phyloP scores from a whole-genome alignment of 2,329 filamentous ascomycete genomes.

The Grosmannia clavigera region DNA sequence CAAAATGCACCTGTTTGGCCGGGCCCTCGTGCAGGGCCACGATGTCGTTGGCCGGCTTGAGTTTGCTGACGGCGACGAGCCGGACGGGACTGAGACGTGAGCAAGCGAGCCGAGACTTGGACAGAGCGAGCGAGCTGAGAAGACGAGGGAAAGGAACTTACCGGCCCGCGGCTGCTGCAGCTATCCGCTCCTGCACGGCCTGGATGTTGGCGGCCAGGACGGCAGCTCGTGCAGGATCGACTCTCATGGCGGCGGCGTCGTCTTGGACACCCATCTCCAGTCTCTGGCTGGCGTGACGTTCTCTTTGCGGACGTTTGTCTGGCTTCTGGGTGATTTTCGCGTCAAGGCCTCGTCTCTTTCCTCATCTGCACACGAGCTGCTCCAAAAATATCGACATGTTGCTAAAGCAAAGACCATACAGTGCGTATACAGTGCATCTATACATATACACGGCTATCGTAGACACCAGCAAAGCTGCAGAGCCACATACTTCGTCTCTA shows the following conservation, averaged over 20 bases:
- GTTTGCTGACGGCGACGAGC: slow-evolving; percentile 88
- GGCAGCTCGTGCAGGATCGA: slow-evolving; percentile 48
- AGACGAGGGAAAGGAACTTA: not conserved
- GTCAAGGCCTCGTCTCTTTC: too few relatives aligned
- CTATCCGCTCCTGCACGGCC: slow-evolving; percentile 45
- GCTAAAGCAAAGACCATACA: too few relatives aligned
- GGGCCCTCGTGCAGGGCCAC: slow-evolving; percentile 61
- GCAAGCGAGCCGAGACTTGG: slow-evolving; percentile 1
- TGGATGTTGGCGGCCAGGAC: slow-evolving; percentile 50
- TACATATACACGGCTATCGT: too few relatives aligned
- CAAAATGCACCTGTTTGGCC: slow-evolving; percentile 62
- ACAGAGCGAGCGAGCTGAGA: too few relatives aligned
- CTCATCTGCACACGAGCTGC: too few relatives aligned
- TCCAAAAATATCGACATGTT: too few relatives aligned
- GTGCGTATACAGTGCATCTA: too few relatives aligned
- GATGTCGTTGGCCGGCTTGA: slow-evolving; percentile 88
- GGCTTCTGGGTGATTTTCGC: not conserved
- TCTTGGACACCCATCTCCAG: not conserved
- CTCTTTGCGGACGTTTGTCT: not conserved
- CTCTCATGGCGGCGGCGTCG: slow-evolving; percentile 25
- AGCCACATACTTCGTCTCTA: too few relatives aligned
- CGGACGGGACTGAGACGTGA: slow-evolving; percentile 44
- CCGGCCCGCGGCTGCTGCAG: slow-evolving; percentile 28
- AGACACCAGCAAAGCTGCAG: too few relatives aligned
- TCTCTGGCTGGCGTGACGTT: too few relatives aligned